A percentile compares a stretch with the other conserved stretches of the same genome.
Evolutionary conservation across 768 basidiomycete genomes (phyloP).

Genomic region (Trametopsis cervina): DNA sequence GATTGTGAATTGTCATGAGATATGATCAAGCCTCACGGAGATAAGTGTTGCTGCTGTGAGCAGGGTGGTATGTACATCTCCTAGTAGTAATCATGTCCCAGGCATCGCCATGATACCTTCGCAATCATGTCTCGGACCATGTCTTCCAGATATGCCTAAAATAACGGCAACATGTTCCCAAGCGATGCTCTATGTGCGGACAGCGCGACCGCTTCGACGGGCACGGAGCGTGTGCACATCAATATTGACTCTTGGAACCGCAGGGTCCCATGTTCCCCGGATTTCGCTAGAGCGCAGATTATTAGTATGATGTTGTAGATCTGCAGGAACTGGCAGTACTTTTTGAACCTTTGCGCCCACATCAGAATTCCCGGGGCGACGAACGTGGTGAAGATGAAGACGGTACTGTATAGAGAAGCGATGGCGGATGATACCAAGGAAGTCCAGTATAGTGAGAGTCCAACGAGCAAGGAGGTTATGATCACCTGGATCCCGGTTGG

Average conservation of each 20-base stretch:
- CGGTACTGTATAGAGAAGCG: constrained; percentile 42
- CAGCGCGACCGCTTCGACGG: background rate
- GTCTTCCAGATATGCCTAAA: too few species aligned
- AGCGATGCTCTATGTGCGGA: too few species aligned
- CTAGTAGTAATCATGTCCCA: too few species aligned
- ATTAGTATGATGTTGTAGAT: constrained; percentile 1
- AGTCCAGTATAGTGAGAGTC: constrained; percentile 45
- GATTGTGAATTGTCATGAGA: too few species aligned
- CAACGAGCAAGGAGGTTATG: constrained; percentile 47
- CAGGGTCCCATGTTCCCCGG: constrained; percentile 87
- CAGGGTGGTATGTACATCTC: too few species aligned
- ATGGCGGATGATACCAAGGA: constrained; percentile 48
- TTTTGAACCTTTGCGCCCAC: constrained; percentile 87
- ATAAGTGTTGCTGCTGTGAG: too few species aligned
- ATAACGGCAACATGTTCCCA: too few species aligned
- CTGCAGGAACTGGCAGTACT: constrained; percentile 39
- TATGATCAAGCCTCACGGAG: too few species aligned
- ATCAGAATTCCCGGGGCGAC: constrained; percentile 67
- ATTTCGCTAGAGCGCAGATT: constrained; percentile 56
- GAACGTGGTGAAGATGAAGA: constrained; percentile 56
- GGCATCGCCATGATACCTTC: too few species aligned
- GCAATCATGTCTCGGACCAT: too few species aligned
- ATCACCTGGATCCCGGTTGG: constrained; percentile 35
- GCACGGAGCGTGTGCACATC: background rate
- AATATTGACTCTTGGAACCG: constrained; percentile 50